Base-by-base conservation (phyloP, 179 eudicot genomes). In the Corrigiola litoralis region DNA sequence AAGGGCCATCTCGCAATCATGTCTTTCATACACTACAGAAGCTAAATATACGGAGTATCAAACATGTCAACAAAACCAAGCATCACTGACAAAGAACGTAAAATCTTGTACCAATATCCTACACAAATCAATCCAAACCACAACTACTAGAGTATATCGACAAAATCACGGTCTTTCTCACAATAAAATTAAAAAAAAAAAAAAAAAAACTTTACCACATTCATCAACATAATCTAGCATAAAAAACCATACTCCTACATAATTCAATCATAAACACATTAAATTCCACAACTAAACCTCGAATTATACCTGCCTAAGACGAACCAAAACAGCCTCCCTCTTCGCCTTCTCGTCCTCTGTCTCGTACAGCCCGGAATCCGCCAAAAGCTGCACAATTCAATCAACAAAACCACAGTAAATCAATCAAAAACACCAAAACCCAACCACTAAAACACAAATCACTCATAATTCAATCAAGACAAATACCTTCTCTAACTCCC, bases 241-340 rank as follows among this genome's bases (percentile, higher is more conserved):
- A n/a, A n/a, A 27, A 1, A 11, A 3, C 40, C 13, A 44, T 7
- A 10, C 12, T 18, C 33, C 29, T 0, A 24, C 24, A 34, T 3
- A 64, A 64, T 9, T 47, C 5, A 8, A 0, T 27, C 9, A 14
- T 25, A 37, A 47, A 31, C 24, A 45, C 23, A 33, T 3, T 4
- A 61, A 45, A 27, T 11, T 11, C n/a, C 3, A 59, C 6, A 28
- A 31, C 63, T 44, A 29, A 37, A 59, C 33, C 51, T 31, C 51
- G n/a, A 12, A 32, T 13, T 13, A 18, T 79, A 87, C 98, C 92
- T 85, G 66, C 59, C 79, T 79, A 49, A 92, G 86, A 34, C 83
- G 86, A 40, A 49, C 72, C 66, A 92, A 85, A 79, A 92, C 92
- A 34, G 68, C 77, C 52, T 81, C 85, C 63, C 96, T 80, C 82